phyloP scores from a whole-genome alignment of 306 rosid species.

The Herpetospermum pedunculosum region DNA sequence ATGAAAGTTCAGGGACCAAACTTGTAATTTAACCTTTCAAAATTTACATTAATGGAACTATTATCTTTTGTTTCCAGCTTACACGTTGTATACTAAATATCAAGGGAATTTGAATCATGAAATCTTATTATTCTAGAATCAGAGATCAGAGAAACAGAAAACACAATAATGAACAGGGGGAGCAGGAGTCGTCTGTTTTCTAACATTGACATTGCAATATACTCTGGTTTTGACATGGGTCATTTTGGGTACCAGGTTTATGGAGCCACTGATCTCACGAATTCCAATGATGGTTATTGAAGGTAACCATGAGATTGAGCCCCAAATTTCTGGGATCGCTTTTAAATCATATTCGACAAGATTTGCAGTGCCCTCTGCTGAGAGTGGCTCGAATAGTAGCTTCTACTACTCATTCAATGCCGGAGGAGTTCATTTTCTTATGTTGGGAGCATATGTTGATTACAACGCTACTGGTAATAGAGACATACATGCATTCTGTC shows the following conservation, averaged over 20 bases:
- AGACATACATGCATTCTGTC: not conserved
- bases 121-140: not conserved
- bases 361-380: constrained; percentile 67
- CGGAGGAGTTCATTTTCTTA: constrained; percentile 76
- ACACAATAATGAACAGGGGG: not conserved
- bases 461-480: constrained; percentile 57
- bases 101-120: not conserved
- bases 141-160: not conserved
- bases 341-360: constrained; percentile 62
- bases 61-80: not conserved
- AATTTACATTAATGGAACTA: not conserved
- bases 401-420: constrained; percentile 78
- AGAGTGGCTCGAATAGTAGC: constrained; percentile 63
- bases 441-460: constrained; percentile 85
- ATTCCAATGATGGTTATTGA: constrained; percentile 85
- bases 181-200: not conserved
- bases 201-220: not conserved
- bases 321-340: constrained; percentile 60
- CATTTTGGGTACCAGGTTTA: constrained; percentile 43
- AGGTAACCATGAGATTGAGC: constrained; percentile 97
- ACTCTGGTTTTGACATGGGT: not conserved
- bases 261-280: constrained; percentile 68
- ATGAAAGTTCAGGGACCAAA: no score
- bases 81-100: not conserved
- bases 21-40: no score